Conservation (phyloP, 2,329 filamentous ascomycete species). For the Diatrype stigma region DNA sequence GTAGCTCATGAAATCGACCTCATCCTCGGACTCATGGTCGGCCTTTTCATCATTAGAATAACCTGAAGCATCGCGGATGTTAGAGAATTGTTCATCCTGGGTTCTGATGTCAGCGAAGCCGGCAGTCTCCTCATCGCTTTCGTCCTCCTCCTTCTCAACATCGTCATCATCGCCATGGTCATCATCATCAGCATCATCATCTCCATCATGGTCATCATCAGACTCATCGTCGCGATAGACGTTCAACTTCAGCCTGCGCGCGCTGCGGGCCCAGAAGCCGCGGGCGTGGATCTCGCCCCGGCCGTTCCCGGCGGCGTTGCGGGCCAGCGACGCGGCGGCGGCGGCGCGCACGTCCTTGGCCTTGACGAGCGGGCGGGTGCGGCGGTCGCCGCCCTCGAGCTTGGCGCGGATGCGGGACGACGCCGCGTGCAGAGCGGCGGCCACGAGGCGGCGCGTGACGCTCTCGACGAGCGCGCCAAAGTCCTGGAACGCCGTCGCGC, state of each 20-base stretch:
- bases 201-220: constrained; percentile 1
- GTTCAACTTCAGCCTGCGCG: constrained; percentile 46
- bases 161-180: neutral
- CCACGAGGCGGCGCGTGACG: constrained; percentile 66
- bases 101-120: no score
- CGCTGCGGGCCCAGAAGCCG: constrained; percentile 44
- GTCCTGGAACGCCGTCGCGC: constrained; percentile 71
- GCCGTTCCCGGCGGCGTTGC: constrained; percentile 42
- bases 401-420: constrained; percentile 61
- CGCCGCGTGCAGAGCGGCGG: constrained; percentile 66
- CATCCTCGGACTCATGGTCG: constrained; percentile 11
- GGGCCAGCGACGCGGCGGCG: constrained; percentile 24
- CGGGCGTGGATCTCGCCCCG: constrained; percentile 23
- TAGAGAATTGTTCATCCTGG: no score
- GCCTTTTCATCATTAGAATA: constrained; percentile 1
- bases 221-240: constrained; percentile 36
- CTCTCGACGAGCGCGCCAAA: constrained; percentile 65
- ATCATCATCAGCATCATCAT: constrained; percentile 2
- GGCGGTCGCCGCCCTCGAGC: constrained; percentile 12
- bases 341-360: no score
- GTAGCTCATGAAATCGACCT: constrained; percentile 32
- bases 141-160: no score
- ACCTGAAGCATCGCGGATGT: neutral
- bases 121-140: no score
- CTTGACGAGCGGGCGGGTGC: neutral